Base-by-base conservation (phyloP, 169 alveolate genomes). In the Plasmodium yoelii region DNA sequence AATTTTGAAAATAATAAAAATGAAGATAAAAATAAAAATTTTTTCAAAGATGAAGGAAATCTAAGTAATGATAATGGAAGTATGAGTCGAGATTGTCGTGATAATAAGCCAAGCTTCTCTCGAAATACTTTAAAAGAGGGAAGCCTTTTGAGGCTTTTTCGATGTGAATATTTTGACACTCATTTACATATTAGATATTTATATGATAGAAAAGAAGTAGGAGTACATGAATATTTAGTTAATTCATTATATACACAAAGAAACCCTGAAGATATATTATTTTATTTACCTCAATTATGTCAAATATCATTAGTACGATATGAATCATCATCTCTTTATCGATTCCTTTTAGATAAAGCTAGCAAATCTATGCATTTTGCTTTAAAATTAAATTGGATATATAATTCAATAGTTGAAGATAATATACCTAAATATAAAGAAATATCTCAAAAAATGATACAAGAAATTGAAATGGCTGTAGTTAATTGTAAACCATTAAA, bases 391-490 rank as follows among this genome's bases (percentile, higher is more conserved):
- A 92, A 95, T 22, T 96, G 98, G 98, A 90, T 96, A 70, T 96
- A 92, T 73, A 97, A 96, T 68, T 94, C 97, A 42, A 94, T 92
- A 19, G 92, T 90, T 18, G 95, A 94, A 55, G 98, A 96, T 57
- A 94, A 95, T 56, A 67, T 19, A 13, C 24, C 88, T 65, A 93
- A 94, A 19, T 71, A 91, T 39, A 94, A 93, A 24, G 94, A 93
- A 19, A 77, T 94, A 55, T 95, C 98, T 42, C 97, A 93, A 72
- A 93, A 94, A 91, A 93, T 96, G 96, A 92, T 93, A 24, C 98
- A 95, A 82, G 98, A 96, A 69, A 94, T 95, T 4, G 98, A 96
- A 42, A 96, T 96, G 98, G 98, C 98, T 34, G 97, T 96, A 15
- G 98, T 96, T 24, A 96, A 96, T 91, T 91, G 97, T 84, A 96